phyloP scores from a whole-genome alignment of 345 rosid species.

The Eucalyptus microcorys region DNA sequence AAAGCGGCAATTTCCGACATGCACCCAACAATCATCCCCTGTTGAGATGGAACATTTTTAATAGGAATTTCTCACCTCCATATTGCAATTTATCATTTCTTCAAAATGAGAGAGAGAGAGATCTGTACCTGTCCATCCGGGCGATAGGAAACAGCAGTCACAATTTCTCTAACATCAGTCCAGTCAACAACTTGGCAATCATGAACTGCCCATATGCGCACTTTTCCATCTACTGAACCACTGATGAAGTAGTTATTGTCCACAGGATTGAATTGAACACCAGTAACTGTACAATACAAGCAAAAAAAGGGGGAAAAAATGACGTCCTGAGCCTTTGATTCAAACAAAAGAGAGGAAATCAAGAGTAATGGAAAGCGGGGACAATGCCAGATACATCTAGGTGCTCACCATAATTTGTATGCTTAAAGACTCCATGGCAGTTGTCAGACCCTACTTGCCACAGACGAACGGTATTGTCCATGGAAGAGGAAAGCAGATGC shows the following conservation, averaged over 20 bases:
- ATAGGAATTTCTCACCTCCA: not conserved
- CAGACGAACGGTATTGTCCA: slow-evolving; percentile 66
- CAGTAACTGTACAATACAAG: slow-evolving; percentile 46
- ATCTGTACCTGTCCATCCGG: slow-evolving; percentile 70
- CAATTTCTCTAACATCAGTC: slow-evolving; percentile 58
- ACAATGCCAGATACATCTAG: not conserved
- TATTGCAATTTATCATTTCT: not conserved
- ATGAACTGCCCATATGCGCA: slow-evolving; percentile 67
- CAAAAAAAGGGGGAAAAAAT: not conserved
- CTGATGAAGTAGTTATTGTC: slow-evolving; percentile 66
- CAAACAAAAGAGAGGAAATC: not conserved
- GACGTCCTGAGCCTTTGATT: not conserved
- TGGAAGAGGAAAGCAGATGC: slow-evolving; percentile 71
- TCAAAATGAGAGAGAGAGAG: not conserved
- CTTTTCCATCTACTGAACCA: slow-evolving; percentile 84
- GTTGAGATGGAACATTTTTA: not conserved
- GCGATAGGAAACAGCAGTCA: slow-evolving; percentile 77
- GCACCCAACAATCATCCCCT: slow-evolving; percentile 35
- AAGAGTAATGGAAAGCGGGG: not conserved
- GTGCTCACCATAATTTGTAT: slow-evolving; percentile 63
- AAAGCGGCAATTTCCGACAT: slow-evolving; percentile 28
- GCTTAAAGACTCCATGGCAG: slow-evolving; percentile 54
- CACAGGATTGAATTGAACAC: slow-evolving; percentile 75
- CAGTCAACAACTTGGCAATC: slow-evolving; percentile 70
- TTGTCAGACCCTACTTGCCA: slow-evolving; percentile 57